Evolutionary conservation across 2,329 filamentous ascomycete genomes (phyloP).

Genomic region (Aspergillus latus): DNA sequence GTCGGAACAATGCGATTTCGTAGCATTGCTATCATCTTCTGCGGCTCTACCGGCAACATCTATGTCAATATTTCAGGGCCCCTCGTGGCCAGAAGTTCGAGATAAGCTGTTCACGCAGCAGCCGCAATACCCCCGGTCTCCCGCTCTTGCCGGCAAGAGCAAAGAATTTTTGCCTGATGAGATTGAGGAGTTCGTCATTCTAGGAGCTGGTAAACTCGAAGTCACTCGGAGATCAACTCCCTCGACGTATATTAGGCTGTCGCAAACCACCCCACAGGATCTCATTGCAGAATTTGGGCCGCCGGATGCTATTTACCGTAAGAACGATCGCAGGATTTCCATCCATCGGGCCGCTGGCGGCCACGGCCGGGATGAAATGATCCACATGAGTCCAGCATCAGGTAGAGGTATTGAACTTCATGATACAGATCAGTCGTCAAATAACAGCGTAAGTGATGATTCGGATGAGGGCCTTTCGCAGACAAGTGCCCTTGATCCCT

Average conservation of each 20-base stretch:
- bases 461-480: slow-evolving; percentile 59
- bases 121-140: slow-evolving; percentile 71
- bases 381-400: slow-evolving; percentile 38
- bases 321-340: slow-evolving; percentile 83
- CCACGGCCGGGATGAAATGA: slow-evolving; percentile 30
- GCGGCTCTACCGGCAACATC: slow-evolving; percentile 74
- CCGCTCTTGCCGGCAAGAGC: slow-evolving; percentile 66
- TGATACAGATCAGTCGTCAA: slow-evolving; percentile 74
- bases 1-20: slow-evolving; percentile 73
- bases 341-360: slow-evolving; percentile 60
- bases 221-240: slow-evolving; percentile 68
- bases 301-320: slow-evolving; percentile 90
- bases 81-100: slow-evolving; percentile 85
- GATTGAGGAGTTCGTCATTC: slow-evolving; percentile 74
- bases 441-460: slow-evolving; percentile 68
- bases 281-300: slow-evolving; percentile 86
- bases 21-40: slow-evolving; percentile 77
- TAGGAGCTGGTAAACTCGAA: slow-evolving; percentile 76
- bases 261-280: slow-evolving; percentile 88
- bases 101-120: slow-evolving; percentile 72
- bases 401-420: slow-evolving; percentile 46
- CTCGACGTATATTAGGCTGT: slow-evolving; percentile 71
- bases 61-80: slow-evolving; percentile 87
- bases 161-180: slow-evolving; percentile 85
- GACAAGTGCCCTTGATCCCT: slow-evolving; percentile 62